phyloP scores from a whole-genome alignment of 768 basidiomycete genomes.

The Phanerochaete sordida region DNA sequence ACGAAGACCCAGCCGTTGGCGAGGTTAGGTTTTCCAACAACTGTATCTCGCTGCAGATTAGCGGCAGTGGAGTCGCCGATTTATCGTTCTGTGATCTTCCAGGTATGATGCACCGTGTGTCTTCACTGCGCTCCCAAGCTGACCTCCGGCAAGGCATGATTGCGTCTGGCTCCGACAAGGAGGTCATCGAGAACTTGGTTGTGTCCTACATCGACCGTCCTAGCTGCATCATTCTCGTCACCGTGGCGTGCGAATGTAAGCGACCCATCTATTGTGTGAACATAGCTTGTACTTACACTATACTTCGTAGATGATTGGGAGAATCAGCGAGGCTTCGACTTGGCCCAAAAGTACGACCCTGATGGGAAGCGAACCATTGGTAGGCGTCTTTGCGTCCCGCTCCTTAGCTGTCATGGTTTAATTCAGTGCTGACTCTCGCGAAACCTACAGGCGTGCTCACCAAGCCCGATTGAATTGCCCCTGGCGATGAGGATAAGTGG shows the following conservation, averaged over 20 bases:
- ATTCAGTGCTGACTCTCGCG: background rate
- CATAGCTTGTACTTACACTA: background rate
- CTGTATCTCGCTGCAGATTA: slow-evolving; percentile 33
- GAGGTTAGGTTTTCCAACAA: slow-evolving; percentile 34
- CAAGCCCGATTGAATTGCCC: slow-evolving; percentile 65
- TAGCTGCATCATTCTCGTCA: slow-evolving; percentile 60
- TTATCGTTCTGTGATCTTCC: slow-evolving; percentile 40
- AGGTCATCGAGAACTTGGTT: slow-evolving; percentile 57
- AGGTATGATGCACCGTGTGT: slow-evolving; percentile 28
- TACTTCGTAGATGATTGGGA: slow-evolving; percentile 66
- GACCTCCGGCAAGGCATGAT: slow-evolving; percentile 12
- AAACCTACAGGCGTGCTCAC: slow-evolving; percentile 58
- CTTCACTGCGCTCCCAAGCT: no score
- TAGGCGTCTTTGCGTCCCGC: slow-evolving; percentile 28
- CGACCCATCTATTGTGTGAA: background rate
- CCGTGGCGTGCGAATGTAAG: slow-evolving; percentile 64
- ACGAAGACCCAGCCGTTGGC: slow-evolving; percentile 22
- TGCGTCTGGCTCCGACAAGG: slow-evolving; percentile 42
- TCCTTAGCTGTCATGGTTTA: no score
- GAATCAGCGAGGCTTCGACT: slow-evolving; percentile 70
- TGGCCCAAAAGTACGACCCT: slow-evolving; percentile 59
- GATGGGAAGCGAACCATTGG: slow-evolving; percentile 69
- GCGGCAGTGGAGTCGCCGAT: slow-evolving; percentile 35
- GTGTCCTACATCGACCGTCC: slow-evolving; percentile 55
- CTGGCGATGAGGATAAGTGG: slow-evolving; percentile 55